A percentile compares a stretch with the other conserved stretches of the same genome.
phyloP scores from a whole-genome alignment of 495 filamentous ascomycete species.

The Aspergillus egyptiacus region DNA sequence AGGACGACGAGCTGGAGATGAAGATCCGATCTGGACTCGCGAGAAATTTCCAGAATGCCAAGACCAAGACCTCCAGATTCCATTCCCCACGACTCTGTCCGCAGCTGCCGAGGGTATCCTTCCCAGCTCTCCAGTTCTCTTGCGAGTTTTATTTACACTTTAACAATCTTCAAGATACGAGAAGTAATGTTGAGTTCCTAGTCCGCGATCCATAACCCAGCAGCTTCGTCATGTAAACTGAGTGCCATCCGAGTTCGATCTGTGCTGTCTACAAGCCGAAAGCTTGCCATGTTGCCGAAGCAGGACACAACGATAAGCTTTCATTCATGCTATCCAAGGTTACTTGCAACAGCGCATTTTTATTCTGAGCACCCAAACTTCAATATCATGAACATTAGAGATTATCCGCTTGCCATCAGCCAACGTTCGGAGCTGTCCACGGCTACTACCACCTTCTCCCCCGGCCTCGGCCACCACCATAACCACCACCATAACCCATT shows the following conservation, averaged over 20 bases:
- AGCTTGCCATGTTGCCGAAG: too few species aligned
- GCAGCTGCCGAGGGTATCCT: constrained; percentile 30
- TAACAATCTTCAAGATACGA: too few species aligned
- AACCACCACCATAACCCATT: constrained; percentile 48
- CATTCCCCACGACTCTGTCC: constrained; percentile 8
- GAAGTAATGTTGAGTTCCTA: too few species aligned
- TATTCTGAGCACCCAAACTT: neutral
- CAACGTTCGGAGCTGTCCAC: neutral
- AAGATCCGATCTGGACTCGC: constrained; percentile 38
- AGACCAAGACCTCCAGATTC: constrained; percentile 43
- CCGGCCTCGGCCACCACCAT: constrained; percentile 41
- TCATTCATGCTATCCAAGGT: neutral
- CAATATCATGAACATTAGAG: constrained; percentile 12
- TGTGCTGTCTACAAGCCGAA: neutral
- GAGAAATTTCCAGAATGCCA: constrained; percentile 55
- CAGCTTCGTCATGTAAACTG: too few species aligned
- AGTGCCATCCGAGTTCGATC: too few species aligned
- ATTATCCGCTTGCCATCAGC: constrained; percentile 12
- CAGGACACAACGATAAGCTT: too few species aligned
- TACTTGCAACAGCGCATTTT: neutral
- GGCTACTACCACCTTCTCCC: constrained; percentile 38
- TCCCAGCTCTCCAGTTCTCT: neutral
- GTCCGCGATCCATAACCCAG: too few species aligned
- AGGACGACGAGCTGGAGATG: constrained; percentile 26
- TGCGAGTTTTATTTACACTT: neutral